These are phyloP conservation scores for Pisolithus marmoratus DNA, from an alignment of 768 basidiomycete genomes.

Conservation along the genomic window DNA sequence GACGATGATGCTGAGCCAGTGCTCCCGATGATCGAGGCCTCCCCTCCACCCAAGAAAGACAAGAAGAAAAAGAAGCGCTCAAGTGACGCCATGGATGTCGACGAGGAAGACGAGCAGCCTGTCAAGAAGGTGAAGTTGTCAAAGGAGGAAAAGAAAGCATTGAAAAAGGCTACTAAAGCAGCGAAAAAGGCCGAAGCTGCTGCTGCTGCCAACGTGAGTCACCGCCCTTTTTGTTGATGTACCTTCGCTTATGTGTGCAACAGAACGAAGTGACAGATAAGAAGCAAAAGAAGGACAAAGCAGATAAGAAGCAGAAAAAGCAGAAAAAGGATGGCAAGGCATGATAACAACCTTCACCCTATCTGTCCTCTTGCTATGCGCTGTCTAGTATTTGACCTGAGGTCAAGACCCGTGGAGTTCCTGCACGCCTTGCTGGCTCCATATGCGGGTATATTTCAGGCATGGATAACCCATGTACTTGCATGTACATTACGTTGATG, in stretches of 20 bases:
- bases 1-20: slow-evolving; percentile 37
- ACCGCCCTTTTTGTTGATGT: slow-evolving; percentile 7
- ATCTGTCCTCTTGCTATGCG: neutral
- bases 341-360: slow-evolving; percentile 13
- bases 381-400: neutral
- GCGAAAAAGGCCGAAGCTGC: slow-evolving; percentile 36
- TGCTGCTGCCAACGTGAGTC: slow-evolving; percentile 23
- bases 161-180: slow-evolving; percentile 73
- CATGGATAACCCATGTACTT: neutral
- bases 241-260: slow-evolving; percentile 3
- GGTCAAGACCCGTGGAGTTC: neutral
- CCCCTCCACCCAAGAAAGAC: slow-evolving; percentile 57
- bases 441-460: neutral
- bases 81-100: slow-evolving; percentile 61
- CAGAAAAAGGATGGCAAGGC: slow-evolving; percentile 50
- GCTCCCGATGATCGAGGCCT: slow-evolving; percentile 54
- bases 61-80: slow-evolving; percentile 71
- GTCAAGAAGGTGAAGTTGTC: slow-evolving; percentile 71
- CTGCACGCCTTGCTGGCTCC: neutral
- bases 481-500: neutral
- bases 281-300: slow-evolving; percentile 28
- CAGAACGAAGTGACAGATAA: slow-evolving; percentile 32
- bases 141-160: slow-evolving; percentile 82
- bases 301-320: slow-evolving; percentile 52
- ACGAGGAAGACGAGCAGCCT: slow-evolving; percentile 43